Evolutionary conservation across 139 green algal genomes (phyloP), one percentile per base, ranked within the genome.

Genomic region (Picocystis salinarum): DNA sequence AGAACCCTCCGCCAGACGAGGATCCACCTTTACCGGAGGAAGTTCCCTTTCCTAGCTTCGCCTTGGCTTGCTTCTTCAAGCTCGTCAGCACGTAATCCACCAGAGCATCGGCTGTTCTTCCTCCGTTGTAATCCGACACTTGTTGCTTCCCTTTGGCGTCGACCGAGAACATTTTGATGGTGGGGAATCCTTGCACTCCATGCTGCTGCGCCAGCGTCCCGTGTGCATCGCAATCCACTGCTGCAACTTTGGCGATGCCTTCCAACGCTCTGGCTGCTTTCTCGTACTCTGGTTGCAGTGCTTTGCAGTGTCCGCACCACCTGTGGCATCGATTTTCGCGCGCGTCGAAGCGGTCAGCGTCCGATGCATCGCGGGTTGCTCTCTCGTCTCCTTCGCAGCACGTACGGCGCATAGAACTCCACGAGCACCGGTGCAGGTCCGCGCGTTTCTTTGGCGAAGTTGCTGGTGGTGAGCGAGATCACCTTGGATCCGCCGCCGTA

Each of bases 51-150:
- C 7, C 12, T 12, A 28, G n/a, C 44, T 51, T 46, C 31, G 44
- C 20, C 52, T 70, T 64, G 22, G 52, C 52, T 7, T 15, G 45
- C 4, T 45, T 46, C 46, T 62, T 62, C 0, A 70, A 71, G 54
- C 85, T 75, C 28, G 75, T 67, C 40, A 92, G 40, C 0, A 64
- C 72, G 50, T 69, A 91, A 18, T 58, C 44, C 4, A 77, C 64
- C 4, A 93, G 64, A n/a, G 79, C 78, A 34, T 77, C 70, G 9
- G 82, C 78, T 3, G 55, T 61, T 34, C 80, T 59, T n/a, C 52
- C 59, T 42, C 73, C 76, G 24, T 61, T 62, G 54, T 82, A 91
- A 10, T 91, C 75, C 1, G 41, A 34, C 6, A 61, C 40, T 34
- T 73, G 70, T 41, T 85, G 47, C 26, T 63, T 62, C 26, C 62